Evolutionary conservation across 768 basidiomycete species (phyloP).

Genomic region (Daedalea quercina): DNA sequence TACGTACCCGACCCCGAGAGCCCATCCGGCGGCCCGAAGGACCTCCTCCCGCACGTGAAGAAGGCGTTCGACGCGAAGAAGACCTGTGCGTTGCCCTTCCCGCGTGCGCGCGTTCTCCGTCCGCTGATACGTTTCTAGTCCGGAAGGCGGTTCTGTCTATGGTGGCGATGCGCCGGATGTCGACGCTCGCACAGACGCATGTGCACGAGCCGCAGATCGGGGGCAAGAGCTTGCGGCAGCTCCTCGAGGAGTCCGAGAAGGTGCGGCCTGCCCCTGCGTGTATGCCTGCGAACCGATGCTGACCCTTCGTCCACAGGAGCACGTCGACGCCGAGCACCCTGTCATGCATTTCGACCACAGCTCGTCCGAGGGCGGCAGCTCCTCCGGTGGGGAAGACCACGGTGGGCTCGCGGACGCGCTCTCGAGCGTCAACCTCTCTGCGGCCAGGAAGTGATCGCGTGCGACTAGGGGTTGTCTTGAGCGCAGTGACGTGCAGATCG

Average conservation of each 20-base stretch:
- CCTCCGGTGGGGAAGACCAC: background rate
- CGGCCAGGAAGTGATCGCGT: background rate
- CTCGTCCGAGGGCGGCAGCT: background rate
- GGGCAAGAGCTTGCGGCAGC: slow-evolving; percentile 52
- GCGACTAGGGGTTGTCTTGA: background rate
- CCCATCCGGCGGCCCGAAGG: slow-evolving; percentile 52
- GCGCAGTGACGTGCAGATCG: background rate
- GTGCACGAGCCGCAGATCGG: slow-evolving; percentile 42
- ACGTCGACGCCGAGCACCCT: slow-evolving; percentile 17
- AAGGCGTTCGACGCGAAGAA: slow-evolving; percentile 84
- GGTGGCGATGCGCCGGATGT: slow-evolving; percentile 80
- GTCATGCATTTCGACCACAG: slow-evolving; percentile 15
- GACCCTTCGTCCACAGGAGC: slow-evolving; percentile 11
- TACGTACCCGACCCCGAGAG: slow-evolving; percentile 59
- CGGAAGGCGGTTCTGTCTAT: slow-evolving; percentile 83
- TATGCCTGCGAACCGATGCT: background rate
- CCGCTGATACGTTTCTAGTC: slow-evolving; percentile 43
- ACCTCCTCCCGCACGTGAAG: slow-evolving; percentile 86
- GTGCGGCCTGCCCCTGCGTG: slow-evolving; percentile 22
- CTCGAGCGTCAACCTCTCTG: background rate
- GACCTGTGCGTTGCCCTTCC: slow-evolving; percentile 50
- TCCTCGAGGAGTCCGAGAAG: slow-evolving; percentile 79
- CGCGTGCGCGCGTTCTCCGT: background rate
- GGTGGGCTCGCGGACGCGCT: background rate
- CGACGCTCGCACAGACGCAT: slow-evolving; percentile 40